Evolutionary conservation across 2,329 filamentous ascomycete species (phyloP).

Genomic region (Cercospora brassicicola): DNA sequence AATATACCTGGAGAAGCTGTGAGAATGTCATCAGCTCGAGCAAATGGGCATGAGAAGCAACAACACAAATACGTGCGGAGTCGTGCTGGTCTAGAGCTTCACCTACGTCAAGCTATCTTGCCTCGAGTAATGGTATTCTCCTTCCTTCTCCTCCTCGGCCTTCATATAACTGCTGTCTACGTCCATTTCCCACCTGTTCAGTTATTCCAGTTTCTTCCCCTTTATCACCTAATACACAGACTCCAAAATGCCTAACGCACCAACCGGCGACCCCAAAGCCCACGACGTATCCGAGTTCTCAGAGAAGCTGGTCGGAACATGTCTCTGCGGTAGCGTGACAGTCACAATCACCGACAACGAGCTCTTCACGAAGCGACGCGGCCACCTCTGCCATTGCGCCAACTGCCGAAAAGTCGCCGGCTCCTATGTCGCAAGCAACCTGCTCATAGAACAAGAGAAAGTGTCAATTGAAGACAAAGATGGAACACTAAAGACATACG

Average conservation of each 20-base stretch:
- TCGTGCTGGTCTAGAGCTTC: constrained; percentile 10
- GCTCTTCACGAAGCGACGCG: constrained; percentile 48
- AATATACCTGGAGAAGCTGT: neutral
- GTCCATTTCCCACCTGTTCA: neutral
- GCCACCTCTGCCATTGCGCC: constrained; percentile 53
- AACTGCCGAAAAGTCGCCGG: constrained; percentile 55
- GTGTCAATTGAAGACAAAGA: constrained; percentile 49
- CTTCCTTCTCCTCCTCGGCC: constrained; percentile 4
- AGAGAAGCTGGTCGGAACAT: constrained; percentile 43
- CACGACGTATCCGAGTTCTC: constrained; percentile 40
- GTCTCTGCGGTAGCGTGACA: constrained; percentile 51
- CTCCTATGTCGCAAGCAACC: constrained; percentile 44
- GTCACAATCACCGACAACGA: constrained; percentile 52
- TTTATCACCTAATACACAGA: neutral
- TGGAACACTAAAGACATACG: constrained; percentile 48
- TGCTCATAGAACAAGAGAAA: constrained; percentile 48
- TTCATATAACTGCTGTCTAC: neutral
- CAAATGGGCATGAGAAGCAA: neutral
- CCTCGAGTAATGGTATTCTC: constrained; percentile 11
- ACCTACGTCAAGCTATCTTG: constrained; percentile 18
- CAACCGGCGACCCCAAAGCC: constrained; percentile 45
- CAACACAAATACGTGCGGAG: constrained; percentile 17
- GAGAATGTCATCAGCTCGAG: neutral
- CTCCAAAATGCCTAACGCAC: constrained; percentile 34
- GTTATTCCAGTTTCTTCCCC: neutral